A percentile compares a stretch with the other conserved stretches of the same genome.
phyloP scores from a whole-genome alignment of 139 green algal species.

The Microglena sp. region DNA sequence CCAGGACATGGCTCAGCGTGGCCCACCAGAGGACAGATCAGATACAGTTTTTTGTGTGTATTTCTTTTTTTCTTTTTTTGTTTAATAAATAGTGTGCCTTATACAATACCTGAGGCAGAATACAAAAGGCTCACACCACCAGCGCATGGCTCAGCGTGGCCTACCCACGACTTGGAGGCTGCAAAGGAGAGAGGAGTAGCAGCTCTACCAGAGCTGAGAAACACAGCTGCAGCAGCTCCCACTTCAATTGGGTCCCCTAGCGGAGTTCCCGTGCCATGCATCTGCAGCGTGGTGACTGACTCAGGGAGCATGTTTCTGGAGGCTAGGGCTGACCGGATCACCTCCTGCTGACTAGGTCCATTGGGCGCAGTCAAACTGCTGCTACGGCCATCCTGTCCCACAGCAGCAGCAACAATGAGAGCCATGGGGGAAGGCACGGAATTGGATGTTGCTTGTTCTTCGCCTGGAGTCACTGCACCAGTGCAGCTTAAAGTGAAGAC shows the following conservation, averaged over 20 bases:
- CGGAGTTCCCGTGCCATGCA: slow-evolving; percentile 78
- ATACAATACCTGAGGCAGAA: no score
- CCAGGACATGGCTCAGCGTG: no score
- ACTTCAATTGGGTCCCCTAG: slow-evolving; percentile 62
- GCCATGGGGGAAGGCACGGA: slow-evolving; percentile 10
- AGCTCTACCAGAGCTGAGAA: neutral
- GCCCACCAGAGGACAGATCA: no score
- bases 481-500: no score
- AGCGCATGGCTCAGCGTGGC: slow-evolving; percentile 63
- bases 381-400: slow-evolving; percentile 87
- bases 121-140: slow-evolving; percentile 49
- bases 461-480: slow-evolving; percentile 37
- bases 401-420: slow-evolving; percentile 45
- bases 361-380: slow-evolving; percentile 78
- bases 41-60: no score
- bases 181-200: slow-evolving; percentile 32
- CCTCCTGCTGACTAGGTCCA: slow-evolving; percentile 69
- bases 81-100: no score
- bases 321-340: slow-evolving; percentile 48
- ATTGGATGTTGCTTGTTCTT: slow-evolving; percentile 12
- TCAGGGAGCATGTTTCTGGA: slow-evolving; percentile 12
- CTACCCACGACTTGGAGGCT: slow-evolving; percentile 52
- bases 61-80: no score
- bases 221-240: slow-evolving; percentile 33
- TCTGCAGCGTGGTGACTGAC: slow-evolving; percentile 37